These are phyloP conservation scores for Lipomyces anomalus DNA, from an alignment of 805 yeast species.

Conservation along the genomic window DNA sequence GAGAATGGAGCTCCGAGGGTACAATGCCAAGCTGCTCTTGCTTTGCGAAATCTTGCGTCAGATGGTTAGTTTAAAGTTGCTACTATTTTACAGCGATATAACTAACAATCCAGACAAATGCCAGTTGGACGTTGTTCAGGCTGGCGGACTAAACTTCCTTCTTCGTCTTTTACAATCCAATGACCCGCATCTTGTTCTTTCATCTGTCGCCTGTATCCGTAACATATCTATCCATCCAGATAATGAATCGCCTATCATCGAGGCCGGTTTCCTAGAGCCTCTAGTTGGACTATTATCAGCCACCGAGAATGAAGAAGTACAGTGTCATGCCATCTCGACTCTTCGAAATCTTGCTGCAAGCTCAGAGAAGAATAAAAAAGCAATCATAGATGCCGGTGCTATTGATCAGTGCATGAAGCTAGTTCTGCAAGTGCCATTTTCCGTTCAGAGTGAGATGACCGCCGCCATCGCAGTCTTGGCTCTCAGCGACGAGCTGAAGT, in stretches of 20 bases:
- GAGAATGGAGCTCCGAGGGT: conserved; percentile 90
- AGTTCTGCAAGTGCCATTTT: conserved; percentile 77
- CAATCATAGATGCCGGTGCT: conserved; percentile 90
- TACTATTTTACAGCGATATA: not conserved
- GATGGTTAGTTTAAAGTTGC: conserved; percentile 43
- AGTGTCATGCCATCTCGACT: conserved; percentile 96
- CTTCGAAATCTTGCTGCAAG: conserved; percentile 94
- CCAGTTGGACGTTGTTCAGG: conserved; percentile 91
- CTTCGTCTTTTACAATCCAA: conserved; percentile 85
- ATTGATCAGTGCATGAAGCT: conserved; percentile 86
- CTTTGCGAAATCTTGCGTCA: conserved; percentile 89
- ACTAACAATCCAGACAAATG: conserved; percentile 48
- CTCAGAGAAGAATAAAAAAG: conserved; percentile 85
- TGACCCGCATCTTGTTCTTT: conserved; percentile 77
- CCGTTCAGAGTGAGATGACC: conserved; percentile 91
- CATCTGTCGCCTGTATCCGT: conserved; percentile 97
- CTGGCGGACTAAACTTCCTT: conserved; percentile 90
- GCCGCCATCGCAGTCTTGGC: conserved; percentile 98
- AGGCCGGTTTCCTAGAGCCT: conserved; percentile 93
- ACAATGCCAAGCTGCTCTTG: conserved; percentile 97
- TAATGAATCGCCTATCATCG: conserved; percentile 91
- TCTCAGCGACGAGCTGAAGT: conserved; percentile 88
- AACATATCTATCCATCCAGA: conserved; percentile 94
- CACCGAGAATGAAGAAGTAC: conserved; percentile 72
- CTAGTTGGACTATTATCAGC: conserved; percentile 71